Conservation (phyloP, 768 basidiomycete genomes). For the Lentinula sp. region DNA sequence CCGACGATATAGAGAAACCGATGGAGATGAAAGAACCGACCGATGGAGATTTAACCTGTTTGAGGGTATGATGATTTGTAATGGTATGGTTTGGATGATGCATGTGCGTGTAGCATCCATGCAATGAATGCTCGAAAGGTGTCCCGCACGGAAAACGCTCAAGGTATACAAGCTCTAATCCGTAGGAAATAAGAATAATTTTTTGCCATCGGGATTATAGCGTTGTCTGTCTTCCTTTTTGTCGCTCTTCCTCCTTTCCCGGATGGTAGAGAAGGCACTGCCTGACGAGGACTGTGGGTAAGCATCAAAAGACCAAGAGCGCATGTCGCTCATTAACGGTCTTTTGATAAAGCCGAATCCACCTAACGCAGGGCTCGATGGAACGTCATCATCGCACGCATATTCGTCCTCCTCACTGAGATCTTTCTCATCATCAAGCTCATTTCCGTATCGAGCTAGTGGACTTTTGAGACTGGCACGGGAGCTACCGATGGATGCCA, state of each 20-base stretch:
- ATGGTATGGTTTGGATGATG: not conserved
- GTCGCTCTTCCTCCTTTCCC: conserved; percentile 37
- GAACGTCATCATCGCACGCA: conserved; percentile 8
- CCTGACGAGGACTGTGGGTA: not conserved
- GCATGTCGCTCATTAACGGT: conserved; percentile 28
- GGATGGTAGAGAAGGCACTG: not conserved
- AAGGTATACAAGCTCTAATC: not conserved
- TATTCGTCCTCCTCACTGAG: conserved; percentile 19
- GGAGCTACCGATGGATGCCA: not conserved
- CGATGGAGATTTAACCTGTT: not conserved
- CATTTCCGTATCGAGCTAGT: conserved; percentile 32
- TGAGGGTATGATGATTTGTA: not conserved
- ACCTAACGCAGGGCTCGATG: conserved; percentile 19
- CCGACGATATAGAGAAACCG: not conserved
- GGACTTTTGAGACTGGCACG: conserved; percentile 30
- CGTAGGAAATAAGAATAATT: conserved; percentile 61
- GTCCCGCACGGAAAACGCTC: not conserved
- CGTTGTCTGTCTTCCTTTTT: conserved; percentile 1
- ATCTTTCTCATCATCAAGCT: conserved; percentile 18
- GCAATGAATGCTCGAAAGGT: not conserved
- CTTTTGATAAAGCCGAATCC: conserved; percentile 44
- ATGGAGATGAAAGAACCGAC: not conserved
- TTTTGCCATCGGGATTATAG: conserved; percentile 29
- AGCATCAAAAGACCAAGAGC: conserved; percentile 3
- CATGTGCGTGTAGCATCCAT: not conserved